These are phyloP conservation scores for Penicillium lividum DNA, from an alignment of 495 filamentous ascomycete species.

Conservation along the genomic window DNA sequence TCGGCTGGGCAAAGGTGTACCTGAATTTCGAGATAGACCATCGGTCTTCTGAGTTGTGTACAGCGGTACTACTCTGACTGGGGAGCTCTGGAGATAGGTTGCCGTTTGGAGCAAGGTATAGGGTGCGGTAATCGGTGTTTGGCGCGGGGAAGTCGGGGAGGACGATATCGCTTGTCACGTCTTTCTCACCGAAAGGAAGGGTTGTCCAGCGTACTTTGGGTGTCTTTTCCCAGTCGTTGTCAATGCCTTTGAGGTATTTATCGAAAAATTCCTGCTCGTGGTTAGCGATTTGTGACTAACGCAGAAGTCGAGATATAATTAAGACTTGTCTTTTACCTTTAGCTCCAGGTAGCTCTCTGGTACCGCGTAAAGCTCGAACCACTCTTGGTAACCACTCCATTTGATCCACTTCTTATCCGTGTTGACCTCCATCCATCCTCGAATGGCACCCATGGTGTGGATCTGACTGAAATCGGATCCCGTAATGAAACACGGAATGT, in stretches of 20 bases:
- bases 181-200: conserved; percentile 28
- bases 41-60: background rate
- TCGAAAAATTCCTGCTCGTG: conserved; percentile 34
- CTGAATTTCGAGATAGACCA: background rate
- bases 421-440: conserved; percentile 35
- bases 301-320: conserved; percentile 31
- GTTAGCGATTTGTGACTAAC: background rate
- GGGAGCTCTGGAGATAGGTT: background rate
- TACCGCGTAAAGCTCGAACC: conserved; percentile 37
- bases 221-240: conserved; percentile 45
- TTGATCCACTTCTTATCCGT: conserved; percentile 28
- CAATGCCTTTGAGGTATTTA: conserved; percentile 36
- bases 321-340: too few species aligned
- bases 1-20: background rate
- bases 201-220: conserved; percentile 37
- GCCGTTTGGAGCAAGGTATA: conserved; percentile 18
- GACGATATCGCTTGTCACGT: conserved; percentile 25
- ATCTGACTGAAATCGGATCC: conserved; percentile 33
- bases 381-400: conserved; percentile 39
- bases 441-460: conserved; percentile 38
- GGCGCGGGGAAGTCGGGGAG: conserved; percentile 36
- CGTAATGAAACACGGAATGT: conserved; percentile 28
- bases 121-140: conserved; percentile 30
- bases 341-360: background rate
- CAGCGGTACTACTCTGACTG: background rate